These are phyloP conservation scores for Eucalyptus regnans DNA, from an alignment of 345 rosid genomes.

Conservation along the genomic window DNA sequence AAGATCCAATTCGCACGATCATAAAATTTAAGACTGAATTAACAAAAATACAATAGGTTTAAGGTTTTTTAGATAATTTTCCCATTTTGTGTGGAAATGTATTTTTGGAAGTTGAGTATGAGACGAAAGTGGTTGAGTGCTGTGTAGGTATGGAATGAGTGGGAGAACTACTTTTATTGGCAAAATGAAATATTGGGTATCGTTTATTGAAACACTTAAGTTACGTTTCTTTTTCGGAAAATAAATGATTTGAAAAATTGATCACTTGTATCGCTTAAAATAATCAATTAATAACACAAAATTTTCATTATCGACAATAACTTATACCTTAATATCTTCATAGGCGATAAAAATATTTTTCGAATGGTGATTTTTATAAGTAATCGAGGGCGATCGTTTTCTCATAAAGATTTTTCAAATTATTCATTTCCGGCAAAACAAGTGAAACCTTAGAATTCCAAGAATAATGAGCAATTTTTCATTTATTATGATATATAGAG, in stretches of 20 bases:
- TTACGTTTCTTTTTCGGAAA: rapidly evolving
- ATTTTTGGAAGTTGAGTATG: neutral
- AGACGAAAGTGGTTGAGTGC: neutral
- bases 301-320: too few species aligned
- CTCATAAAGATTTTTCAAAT: too few species aligned
- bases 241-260: too few species aligned
- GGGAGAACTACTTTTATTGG: neutral
- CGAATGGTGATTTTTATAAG: too few species aligned
- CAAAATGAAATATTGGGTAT: neutral
- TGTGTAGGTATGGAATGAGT: neutral
- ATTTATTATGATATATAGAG: neutral
- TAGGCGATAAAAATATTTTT: neutral
- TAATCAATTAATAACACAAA: too few species aligned
- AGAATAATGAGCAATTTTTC: neutral
- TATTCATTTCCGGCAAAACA: rapidly evolving
- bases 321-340: rapidly evolving
- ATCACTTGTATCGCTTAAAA: neutral
- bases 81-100: neutral
- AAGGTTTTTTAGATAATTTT: neutral
- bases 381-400: neutral
- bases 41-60: rapidly evolving
- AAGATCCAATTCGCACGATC: rapidly evolving
- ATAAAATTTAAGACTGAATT: rapidly evolving
- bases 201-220: neutral
- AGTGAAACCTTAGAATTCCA: neutral